Base-by-base conservation (phyloP, 495 filamentous ascomycete genomes). In the Hypoxylon perforatum region DNA sequence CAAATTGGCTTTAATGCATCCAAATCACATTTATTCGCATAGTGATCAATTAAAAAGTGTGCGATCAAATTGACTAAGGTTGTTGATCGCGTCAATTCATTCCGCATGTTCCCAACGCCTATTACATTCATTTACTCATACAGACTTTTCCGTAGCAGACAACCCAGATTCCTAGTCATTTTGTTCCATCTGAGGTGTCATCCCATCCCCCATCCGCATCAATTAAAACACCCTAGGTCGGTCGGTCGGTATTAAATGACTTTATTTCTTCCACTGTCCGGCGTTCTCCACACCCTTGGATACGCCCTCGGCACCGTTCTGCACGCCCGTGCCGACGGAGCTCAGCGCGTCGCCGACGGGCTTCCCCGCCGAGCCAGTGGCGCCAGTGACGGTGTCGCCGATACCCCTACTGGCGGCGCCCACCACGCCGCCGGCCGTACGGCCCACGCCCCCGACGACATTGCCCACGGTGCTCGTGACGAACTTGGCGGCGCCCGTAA, bases 391-490 rank as follows among this genome's bases (percentile, higher is more conserved):
- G 1, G 86, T 89, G 59, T 89, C 73, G 5, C 88, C 88, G 2
- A 91, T 15, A 0, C 88, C 88, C 12, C 89, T 83, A 6, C 85
- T 84, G 1, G 86, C 87, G 3, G 89, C 88, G 39, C 90, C 90
- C 0, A 90, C 82, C 0, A 92, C 82, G 35, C 86, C 87, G 23
- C 90, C 90, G 6, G 87, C 85, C 1, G 90, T 92, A 58, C 88
- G 87, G 2, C 87, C 84, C 21, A 84, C 70, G 35, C 80, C 84
- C 36, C 81, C 82, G 25, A 82, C 82, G 0, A 80, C 82, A 73
- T 85, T 85, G 51, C 80, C 80, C 9, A 81, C 57, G 0, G 76
- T 89, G 35, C 86, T 87, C 4, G 91, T 76, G 6, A 88, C 88
- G 30, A 84, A 77, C 36, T 88, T 86, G 47, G 83, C 86, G 9